Evolutionary conservation across 2,329 filamentous ascomycete genomes (phyloP), one percentile per base, ranked within the genome.

Genomic region (Orbilia oligospora): DNA sequence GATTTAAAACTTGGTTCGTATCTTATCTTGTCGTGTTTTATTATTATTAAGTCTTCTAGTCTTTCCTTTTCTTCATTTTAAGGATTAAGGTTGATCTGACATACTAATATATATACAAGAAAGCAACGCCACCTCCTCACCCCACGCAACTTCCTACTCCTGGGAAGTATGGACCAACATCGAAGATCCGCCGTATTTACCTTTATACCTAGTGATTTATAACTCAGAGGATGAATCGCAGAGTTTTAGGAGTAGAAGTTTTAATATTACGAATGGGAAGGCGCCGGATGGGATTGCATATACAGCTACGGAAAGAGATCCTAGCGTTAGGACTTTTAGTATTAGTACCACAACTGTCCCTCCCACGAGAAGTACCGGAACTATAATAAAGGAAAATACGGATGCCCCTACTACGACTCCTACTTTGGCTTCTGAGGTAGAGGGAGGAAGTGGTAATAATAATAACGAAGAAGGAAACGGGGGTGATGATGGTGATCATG

Each of bases 141-240:
- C 64, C 12, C 44, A 53, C 30, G 64, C 64, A 16, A 53, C 64
- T 1, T 67, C 64, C n/a, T 67, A 67, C 27, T 49, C 41, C 10
- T 67, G 64, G 64, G 44, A 67, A 22, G 64, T 67, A 10, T 67
- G 64, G 64, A 53, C 64, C 4, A 53, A 67, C 30, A 53, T 67
- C 48, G 46, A 53, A 27, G 38, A 67, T 16, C 64, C 64, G n/a
- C 46, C 46, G n/a, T 53, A 67, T 20, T 24, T 53, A 16, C 64
- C 64, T 2, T 1, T 67, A 5, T 67, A 53, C 46, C n/a, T 67
- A 2, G 27, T 67, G 33, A 55, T 67, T 1, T 55, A 14, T 30
- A 67, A 55, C 30, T 53, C 64, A n/a, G 9, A 41, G 5, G 48
- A 55, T 18, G 33, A 27, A 41, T 33, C 44, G 0, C 24, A 66